Evolutionary conservation across 202 grass and related monocot species (phyloP), one percentile per base, ranked within the genome.

Genomic region (Panicum virgatum): DNA sequence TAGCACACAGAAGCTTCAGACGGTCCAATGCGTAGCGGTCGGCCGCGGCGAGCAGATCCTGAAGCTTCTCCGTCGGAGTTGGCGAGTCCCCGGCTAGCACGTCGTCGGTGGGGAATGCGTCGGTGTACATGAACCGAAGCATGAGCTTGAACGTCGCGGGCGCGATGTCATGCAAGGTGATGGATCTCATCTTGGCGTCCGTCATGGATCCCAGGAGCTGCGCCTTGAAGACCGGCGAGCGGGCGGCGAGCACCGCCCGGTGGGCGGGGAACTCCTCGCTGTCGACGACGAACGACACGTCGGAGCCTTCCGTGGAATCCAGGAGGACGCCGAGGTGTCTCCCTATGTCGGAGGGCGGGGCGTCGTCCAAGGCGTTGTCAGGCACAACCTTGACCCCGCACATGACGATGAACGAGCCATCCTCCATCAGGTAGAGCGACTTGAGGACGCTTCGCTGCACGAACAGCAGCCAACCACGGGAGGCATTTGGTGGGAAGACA

Each of bases 151-250:
- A 61, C 7, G 52, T 23, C 1, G 2, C 37, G 1, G 72, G 46
- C 14, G 13, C 4, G 15, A 48, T 71, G 5, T 76, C 84, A 3
- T 75, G 10, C 18, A 86, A 18, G 12, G 36, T 37, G 14, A 90
- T 83, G 12, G 12, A 46, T 7, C 16, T 0, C 4, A 39, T 65
- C 0, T 0, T 56, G 5, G 64, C 72, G 19, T 86, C 83, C 0
- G 43, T 52, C 54, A 79, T 62, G 4, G 58, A 40, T 5, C 82
- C 82, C 5, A 82, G 27, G 26, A 85, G 62, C 73, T 82, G 40
- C 5, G 69, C 77, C 4, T 69, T 77, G 66, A 85, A 85, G 7
- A 82, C 87, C 20, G 62, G 72, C 12, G 87, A 89, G 29, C 69
- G 23, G 62, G 82, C 37, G 18, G 65, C 29, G 52, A 89, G 47